These are phyloP conservation scores for Elongisporangium prolatum DNA, from an alignment of 352 stramenopile genomes.

Conservation along the genomic window DNA sequence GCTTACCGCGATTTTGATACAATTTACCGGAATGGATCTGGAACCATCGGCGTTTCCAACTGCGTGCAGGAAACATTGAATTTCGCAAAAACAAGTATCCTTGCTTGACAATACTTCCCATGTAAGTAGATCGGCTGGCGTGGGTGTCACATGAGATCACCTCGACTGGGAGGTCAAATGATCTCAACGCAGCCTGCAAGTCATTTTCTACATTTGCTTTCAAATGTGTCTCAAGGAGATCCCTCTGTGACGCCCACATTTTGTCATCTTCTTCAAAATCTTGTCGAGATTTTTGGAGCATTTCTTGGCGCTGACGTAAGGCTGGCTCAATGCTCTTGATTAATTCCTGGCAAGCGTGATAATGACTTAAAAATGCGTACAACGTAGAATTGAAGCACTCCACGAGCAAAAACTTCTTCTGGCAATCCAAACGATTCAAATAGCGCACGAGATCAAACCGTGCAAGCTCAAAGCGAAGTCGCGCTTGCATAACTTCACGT, in stretches of 20 bases:
- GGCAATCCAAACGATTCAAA: slow-evolving; percentile 75
- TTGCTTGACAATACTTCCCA: slow-evolving; percentile 56
- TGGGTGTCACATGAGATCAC: slow-evolving; percentile 70
- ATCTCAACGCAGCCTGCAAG: slow-evolving; percentile 18
- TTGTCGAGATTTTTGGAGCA: slow-evolving; percentile 52
- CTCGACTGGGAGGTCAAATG: slow-evolving; percentile 67
- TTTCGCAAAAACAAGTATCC: slow-evolving; percentile 86
- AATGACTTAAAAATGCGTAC: slow-evolving; percentile 77
- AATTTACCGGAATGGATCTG: slow-evolving; percentile 85
- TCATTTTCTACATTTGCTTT: slow-evolving; percentile 38
- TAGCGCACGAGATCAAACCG: slow-evolving; percentile 84
- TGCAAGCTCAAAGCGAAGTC: slow-evolving; percentile 72
- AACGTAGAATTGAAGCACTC: slow-evolving; percentile 84
- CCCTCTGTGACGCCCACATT: slow-evolving; percentile 72
- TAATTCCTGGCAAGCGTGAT: slow-evolving; percentile 77
- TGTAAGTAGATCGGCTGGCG: slow-evolving; percentile 35
- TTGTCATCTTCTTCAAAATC: slow-evolving; percentile 70
- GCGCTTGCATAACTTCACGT: slow-evolving; percentile 53
- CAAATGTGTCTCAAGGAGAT: slow-evolving; percentile 52
- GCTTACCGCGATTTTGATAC: slow-evolving; percentile 74
- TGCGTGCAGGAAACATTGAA: slow-evolving; percentile 73
- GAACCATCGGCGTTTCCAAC: slow-evolving; percentile 86
- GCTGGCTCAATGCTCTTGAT: slow-evolving; percentile 72
- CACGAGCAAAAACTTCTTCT: slow-evolving; percentile 83
- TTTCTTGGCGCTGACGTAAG: slow-evolving; percentile 62